Evolutionary conservation across 805 yeast genomes (phyloP), one percentile per base, ranked within the genome.

Genomic region (Metschnikowia matae): DNA sequence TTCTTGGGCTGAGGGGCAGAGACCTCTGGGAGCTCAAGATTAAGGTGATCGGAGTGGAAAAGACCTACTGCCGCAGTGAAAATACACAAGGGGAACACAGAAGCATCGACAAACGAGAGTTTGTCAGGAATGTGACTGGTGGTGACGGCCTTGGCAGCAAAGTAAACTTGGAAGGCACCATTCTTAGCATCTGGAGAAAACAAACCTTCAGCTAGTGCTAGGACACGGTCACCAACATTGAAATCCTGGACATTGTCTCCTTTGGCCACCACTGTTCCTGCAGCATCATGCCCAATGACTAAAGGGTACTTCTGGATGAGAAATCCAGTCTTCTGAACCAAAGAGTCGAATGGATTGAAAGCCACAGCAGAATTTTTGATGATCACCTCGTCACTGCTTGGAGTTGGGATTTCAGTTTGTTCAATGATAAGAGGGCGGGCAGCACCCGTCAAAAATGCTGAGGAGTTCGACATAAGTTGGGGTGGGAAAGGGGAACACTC

Each of bases 81-180:
- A 2, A 35, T 36, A 33, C 42, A 50, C 44, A 51, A 44, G 2
- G 54, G 51, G 26, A 51, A 44, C 4, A 50, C 48, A 11, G 49
- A 44, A n/a, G 46, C 54, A 15, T 48, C 51, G 3, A 40, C 49
- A 26, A 48, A 51, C 18, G 54, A 51, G 15, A 41, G 40, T 23
- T 36, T 23, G 31, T 40, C 40, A 3, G 54, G 54, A 17, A 51
- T 33, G 17, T 51, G 48, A 15, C 35, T 10, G 7, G 47, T 29
- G 21, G 51, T 44, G 21, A 44, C 21, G 18, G 49, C 45, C 17
- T 50, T 40, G 36, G 45, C 54, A 18, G 42, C 46, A 13, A 50
- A 48, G 44, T 51, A 51, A 26, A 44, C 38, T 40, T 51, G 54
- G 43, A 51, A 51, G 20, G 49, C 54, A 18, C 54, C 54, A 37